Evolutionary conservation across 140 eudicot species (phyloP).

Genomic region (Ambrosia hybrid): DNA sequence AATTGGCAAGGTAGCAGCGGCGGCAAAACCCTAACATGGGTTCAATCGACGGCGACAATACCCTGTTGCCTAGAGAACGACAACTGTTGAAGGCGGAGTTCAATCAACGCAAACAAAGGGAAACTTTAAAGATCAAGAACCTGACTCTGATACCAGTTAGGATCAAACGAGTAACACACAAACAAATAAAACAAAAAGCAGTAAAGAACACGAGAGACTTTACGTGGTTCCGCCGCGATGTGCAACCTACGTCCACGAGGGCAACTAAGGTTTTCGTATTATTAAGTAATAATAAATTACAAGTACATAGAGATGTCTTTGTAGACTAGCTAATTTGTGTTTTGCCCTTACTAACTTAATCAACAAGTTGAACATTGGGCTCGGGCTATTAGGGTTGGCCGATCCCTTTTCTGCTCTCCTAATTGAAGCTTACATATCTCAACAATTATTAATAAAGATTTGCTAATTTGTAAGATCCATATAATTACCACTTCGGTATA

Average conservation of each 20-base stretch:
- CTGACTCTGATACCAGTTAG: background rate
- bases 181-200: no score
- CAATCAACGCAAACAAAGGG: background rate
- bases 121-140: background rate
- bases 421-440: no score
- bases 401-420: no score
- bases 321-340: no score
- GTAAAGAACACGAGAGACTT: background rate
- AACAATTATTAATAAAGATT: background rate
- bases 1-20: no score
- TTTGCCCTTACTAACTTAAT: no score
- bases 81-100: background rate
- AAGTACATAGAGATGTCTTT: background rate
- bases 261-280: background rate
- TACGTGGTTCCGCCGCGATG: background rate
- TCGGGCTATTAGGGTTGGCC: no score
- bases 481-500: conserved; percentile 42
- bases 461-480: conserved; percentile 20
- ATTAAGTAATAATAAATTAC: no score
- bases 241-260: background rate
- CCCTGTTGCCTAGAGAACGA: background rate
- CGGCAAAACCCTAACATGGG: no score
- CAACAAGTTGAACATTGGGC: no score
- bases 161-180: background rate
- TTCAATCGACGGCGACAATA: no score